phyloP scores from a whole-genome alignment of 2,329 filamentous ascomycete genomes.

The Fusarium hainanense region DNA sequence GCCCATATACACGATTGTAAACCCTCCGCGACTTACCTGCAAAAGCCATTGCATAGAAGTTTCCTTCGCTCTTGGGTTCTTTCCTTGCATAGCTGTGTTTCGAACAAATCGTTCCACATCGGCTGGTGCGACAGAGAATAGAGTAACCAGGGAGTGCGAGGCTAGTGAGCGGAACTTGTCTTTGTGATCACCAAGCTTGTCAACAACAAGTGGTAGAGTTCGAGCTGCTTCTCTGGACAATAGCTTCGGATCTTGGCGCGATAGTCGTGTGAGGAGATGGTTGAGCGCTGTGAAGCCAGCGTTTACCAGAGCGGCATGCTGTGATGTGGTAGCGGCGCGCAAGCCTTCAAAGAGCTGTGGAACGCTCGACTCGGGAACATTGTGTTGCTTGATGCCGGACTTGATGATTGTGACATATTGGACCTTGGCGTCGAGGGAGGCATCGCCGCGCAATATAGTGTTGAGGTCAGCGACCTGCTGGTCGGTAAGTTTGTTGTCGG shows the following conservation, averaged over 20 bases:
- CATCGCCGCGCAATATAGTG: slow-evolving; percentile 68
- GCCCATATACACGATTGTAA: background rate
- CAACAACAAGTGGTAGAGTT: slow-evolving; percentile 79
- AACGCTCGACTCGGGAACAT: slow-evolving; percentile 81
- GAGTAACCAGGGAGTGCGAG: slow-evolving; percentile 78
- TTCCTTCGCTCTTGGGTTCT: slow-evolving; percentile 87
- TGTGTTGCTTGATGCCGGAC: slow-evolving; percentile 90
- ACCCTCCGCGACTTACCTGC: slow-evolving; percentile 62
- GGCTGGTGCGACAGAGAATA: slow-evolving; percentile 74
- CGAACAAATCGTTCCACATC: slow-evolving; percentile 86
- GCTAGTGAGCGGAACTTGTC: slow-evolving; percentile 84
- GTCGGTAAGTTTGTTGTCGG: slow-evolving; percentile 66
- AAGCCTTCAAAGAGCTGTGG: slow-evolving; percentile 84
- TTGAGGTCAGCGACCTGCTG: slow-evolving; percentile 67
- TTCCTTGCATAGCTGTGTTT: slow-evolving; percentile 80
- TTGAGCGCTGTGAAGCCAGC: slow-evolving; percentile 89
- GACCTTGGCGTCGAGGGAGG: slow-evolving; percentile 76
- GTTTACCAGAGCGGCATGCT: slow-evolving; percentile 80
- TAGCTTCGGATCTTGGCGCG: slow-evolving; percentile 83
- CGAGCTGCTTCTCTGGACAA: slow-evolving; percentile 76
- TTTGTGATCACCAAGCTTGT: slow-evolving; percentile 88
- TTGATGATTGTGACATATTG: slow-evolving; percentile 79
- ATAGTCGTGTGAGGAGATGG: slow-evolving; percentile 86
- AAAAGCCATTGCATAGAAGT: slow-evolving; percentile 86
- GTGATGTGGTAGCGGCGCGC: slow-evolving; percentile 77